These are phyloP conservation scores for Cryptococcus deneoformans DNA, from an alignment of 1,284 basidiomycete genomes.

Conservation along the genomic window DNA sequence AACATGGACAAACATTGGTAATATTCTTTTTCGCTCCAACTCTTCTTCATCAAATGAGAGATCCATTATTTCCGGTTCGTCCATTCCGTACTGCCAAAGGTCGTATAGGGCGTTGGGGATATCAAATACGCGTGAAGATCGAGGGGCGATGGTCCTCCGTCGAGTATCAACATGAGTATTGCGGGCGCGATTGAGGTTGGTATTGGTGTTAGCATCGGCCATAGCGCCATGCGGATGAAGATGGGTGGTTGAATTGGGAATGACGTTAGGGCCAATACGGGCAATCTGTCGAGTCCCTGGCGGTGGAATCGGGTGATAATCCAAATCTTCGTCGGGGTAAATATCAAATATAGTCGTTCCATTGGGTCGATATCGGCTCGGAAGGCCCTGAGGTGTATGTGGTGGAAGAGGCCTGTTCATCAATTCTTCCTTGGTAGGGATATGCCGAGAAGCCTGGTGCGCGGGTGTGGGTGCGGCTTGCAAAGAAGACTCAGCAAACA, in stretches of 20 bases:
- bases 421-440: not conserved
- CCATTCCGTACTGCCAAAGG: not conserved
- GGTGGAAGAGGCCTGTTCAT: not conserved
- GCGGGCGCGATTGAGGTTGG: not conserved
- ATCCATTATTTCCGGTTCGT: not conserved
- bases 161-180: not conserved
- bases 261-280: not conserved
- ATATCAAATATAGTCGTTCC: slow-evolving; percentile 2
- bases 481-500: too few relatives aligned
- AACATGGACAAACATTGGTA: not conserved
- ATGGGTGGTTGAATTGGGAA: not conserved
- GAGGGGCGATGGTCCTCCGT: not conserved
- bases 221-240: not conserved
- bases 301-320: not conserved
- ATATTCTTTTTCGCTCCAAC: not conserved
- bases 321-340: slow-evolving; percentile 3
- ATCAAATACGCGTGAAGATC: not conserved
- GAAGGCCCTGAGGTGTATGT: slow-evolving; percentile 2
- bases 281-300: not conserved
- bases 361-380: slow-evolving; percentile 1
- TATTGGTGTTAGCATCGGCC: not conserved
- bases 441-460: not conserved
- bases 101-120: not conserved
- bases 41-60: not conserved
- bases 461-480: too few relatives aligned